Conservation (phyloP, 2,329 filamentous ascomycete genomes). For the Cladosporium sphaerospermum region DNA sequence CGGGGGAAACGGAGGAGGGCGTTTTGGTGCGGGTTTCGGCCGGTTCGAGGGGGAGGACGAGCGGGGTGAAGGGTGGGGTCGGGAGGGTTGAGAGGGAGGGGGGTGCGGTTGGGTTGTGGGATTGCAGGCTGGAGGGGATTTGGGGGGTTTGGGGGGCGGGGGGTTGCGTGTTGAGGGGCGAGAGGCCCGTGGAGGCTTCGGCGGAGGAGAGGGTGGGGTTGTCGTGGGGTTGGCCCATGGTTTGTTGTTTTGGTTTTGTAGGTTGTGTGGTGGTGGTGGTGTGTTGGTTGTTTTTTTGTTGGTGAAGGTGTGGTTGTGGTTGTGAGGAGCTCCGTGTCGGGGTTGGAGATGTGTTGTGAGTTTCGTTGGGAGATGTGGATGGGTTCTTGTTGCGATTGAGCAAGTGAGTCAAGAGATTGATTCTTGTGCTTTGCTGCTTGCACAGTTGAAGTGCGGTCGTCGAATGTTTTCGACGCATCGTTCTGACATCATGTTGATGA, state of each 20-base stretch:
- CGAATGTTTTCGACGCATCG: neutral
- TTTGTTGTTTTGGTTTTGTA: neutral
- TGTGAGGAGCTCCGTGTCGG: neutral
- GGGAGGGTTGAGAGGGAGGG: conserved; percentile 8
- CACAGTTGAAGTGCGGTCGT: neutral
- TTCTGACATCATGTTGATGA: conserved; percentile 6
- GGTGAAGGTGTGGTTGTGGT: neutral
- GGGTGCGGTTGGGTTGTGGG: conserved; percentile 11
- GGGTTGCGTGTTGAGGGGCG: conserved; percentile 5
- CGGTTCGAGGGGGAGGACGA: conserved; percentile 12
- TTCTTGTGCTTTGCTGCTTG: neutral
- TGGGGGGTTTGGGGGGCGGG: conserved; percentile 11
- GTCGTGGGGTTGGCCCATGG: conserved; percentile 4
- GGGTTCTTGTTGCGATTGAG: no score
- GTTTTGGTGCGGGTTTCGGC: conserved; percentile 10
- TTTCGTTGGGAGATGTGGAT: no score
- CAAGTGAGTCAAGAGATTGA: neutral
- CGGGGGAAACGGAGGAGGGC: neutral
- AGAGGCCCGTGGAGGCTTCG: conserved; percentile 10
- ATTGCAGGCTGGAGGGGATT: neutral
- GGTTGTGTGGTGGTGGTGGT: neutral
- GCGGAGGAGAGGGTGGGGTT: conserved; percentile 13
- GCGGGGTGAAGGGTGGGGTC: conserved; percentile 6
- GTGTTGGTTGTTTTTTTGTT: neutral
- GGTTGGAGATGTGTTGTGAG: no score